phyloP scores from a whole-genome alignment of 352 stramenopile species.

The Globisporangium alternatum region DNA sequence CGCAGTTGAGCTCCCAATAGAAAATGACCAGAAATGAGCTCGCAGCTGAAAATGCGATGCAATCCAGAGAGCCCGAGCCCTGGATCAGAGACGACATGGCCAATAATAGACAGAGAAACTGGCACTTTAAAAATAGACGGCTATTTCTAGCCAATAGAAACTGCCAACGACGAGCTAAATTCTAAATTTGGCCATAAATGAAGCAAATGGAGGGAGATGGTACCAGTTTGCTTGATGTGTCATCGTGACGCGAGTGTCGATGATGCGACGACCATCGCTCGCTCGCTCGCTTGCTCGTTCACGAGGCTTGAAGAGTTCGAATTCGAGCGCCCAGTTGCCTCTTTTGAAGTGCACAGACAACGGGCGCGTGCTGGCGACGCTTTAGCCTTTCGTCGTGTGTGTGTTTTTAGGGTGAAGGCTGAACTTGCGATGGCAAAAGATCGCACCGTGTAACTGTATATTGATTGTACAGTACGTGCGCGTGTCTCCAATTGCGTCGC shows the following conservation, averaged over 20 bases:
- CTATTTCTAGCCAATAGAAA: background rate
- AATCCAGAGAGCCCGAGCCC: background rate
- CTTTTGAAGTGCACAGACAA: background rate
- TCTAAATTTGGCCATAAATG: background rate
- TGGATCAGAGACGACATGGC: conserved; percentile 1
- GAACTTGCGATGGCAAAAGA: background rate
- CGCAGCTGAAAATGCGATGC: background rate
- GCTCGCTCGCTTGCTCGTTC: background rate
- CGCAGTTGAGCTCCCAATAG: conserved; percentile 3
- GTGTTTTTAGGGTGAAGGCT: background rate
- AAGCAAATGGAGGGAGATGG: background rate
- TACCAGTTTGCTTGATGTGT: background rate
- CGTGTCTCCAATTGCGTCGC: background rate
- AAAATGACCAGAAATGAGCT: conserved; percentile 9
- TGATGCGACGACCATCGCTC: background rate
- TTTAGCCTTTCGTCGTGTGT: background rate
- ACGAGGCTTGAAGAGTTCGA: background rate
- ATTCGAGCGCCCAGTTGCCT: background rate
- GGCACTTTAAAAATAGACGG: background rate
- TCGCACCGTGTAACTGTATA: background rate
- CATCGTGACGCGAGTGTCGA: background rate
- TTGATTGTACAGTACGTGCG: too few species aligned
- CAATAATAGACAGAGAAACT: conserved; percentile 7
- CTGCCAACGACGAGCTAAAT: background rate
- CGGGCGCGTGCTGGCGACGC: background rate